phyloP scores from a whole-genome alignment of 345 rosid genomes.

The Euphorbia lathyris region DNA sequence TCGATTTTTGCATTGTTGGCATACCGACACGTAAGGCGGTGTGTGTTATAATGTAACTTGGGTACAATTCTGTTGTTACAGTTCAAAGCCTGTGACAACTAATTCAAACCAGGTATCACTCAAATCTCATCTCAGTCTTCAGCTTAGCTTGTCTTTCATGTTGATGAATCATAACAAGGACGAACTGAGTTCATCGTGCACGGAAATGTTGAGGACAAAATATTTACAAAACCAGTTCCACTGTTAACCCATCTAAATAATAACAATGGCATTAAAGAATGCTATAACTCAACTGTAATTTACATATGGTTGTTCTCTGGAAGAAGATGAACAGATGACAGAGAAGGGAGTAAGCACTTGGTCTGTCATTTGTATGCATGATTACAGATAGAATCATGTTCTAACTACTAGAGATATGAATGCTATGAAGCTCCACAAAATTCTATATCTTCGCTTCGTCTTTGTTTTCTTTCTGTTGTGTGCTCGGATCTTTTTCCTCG shows the following conservation, averaged over 20 bases:
- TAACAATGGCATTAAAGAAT: not conserved
- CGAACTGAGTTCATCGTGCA: no score
- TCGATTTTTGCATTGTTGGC: not conserved
- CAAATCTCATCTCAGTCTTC: no score
- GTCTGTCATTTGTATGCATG: not conserved
- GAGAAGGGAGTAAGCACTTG: not conserved
- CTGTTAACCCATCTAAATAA: not conserved
- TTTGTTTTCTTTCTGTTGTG: slow-evolving; percentile 15
- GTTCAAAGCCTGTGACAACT: no score
- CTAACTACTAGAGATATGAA: not conserved
- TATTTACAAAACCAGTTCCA: not conserved
- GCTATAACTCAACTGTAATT: not conserved
- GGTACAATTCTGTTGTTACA: no score
- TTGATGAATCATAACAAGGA: no score
- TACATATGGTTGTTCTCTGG: not conserved
- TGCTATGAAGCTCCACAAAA: not conserved
- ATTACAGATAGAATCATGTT: not conserved
- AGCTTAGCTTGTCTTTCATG: no score
- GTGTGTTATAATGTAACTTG: no score
- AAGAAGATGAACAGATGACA: not conserved
- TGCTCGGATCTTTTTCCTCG: slow-evolving; percentile 20
- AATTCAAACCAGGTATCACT: no score
- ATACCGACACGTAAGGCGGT: no score
- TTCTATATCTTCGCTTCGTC: not conserved
- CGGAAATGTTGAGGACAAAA: no score